Base-by-base conservation (phyloP, 208 protist genomes). In the Leishmania lainsoni region DNA sequence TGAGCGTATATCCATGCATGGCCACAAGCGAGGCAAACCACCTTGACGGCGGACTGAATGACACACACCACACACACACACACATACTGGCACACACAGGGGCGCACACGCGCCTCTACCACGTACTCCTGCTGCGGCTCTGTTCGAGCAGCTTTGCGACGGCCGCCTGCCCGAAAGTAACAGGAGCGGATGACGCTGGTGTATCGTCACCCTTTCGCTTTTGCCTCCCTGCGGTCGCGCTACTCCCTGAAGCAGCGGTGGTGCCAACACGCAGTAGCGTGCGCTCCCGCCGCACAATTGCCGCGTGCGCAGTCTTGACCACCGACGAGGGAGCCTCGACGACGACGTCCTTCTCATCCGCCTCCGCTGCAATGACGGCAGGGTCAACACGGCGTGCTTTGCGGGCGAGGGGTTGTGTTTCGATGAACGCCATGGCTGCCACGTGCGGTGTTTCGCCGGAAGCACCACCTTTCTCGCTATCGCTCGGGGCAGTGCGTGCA, bases 251-350 rank as follows among this genome's bases (percentile, higher is more conserved):
- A 32, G 56, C 75, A 17, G 72, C 20, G 8, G 69, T 48, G 29
- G 75, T 59, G 4, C 48, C 69, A 35, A 65, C 81, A 48, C 51
- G 66, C 42, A 86, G 80, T 22, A 91, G 76, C 72, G 85, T 83
- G 10, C 87, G 89, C 69, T 93, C 93, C n/a, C 93, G 91, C 12
- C 93, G 83, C 16, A 96, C 85, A 72, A 96, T 89, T 0, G 89
- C 83, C 26, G 86, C 83, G 76, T 85, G 78, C 6, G 76, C 63
- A 2, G 75, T 45, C 63, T 88, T 86, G 9, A 80, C 52, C 4
- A 88, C 80, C n/a, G 81, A 81, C n/a, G 83, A 35, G 16, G 90
- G 87, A 12, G 86, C 80, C 51, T 92, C 86, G 51, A 94, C 59
- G 32, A 93, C 88, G 32, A 91, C 82, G 81, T 96, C 91, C 82